phyloP scores from a whole-genome alignment of 441 rosid genomes.

The Breynia disticha region DNA sequence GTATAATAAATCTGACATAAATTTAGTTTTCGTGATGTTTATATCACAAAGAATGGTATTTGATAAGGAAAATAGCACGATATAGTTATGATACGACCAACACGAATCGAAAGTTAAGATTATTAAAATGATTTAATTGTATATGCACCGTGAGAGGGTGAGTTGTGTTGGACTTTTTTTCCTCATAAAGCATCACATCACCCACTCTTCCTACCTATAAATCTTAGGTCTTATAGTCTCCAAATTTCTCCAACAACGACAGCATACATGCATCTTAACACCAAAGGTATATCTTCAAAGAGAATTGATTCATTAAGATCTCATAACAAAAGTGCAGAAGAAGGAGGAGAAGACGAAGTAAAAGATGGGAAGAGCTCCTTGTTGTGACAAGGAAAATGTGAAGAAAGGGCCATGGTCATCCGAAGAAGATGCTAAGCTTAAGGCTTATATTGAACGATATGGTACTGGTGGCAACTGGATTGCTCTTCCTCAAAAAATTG shows the following conservation, averaged over 20 bases:
- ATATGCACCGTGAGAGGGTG: slow-evolving; percentile 19
- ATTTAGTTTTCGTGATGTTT: too few relatives aligned
- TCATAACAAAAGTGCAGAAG: too few relatives aligned
- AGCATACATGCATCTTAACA: background rate
- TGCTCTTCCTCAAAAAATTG: slow-evolving; percentile 96
- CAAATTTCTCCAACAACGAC: slow-evolving; percentile 21
- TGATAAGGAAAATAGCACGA: too few relatives aligned
- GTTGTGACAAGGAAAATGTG: slow-evolving; percentile 89
- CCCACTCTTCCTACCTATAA: slow-evolving; percentile 32
- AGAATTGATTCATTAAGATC: background rate
- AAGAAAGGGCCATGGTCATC: slow-evolving; percentile 99
- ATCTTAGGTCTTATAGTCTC: slow-evolving; percentile 24
- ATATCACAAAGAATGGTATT: too few relatives aligned
- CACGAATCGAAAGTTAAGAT: too few relatives aligned
- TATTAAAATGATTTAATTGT: too few relatives aligned
- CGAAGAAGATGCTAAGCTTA: slow-evolving; percentile 89
- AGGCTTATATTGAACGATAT: slow-evolving; percentile 63
- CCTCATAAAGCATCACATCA: slow-evolving; percentile 23
- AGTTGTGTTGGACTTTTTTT: slow-evolving; percentile 27
- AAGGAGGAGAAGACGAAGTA: background rate
- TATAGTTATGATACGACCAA: too few relatives aligned
- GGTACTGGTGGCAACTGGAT: slow-evolving; percentile 98
- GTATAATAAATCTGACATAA: too few relatives aligned
- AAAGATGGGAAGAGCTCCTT: slow-evolving; percentile 94
- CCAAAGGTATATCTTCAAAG: slow-evolving; percentile 6